Base-by-base conservation (phyloP, 768 basidiomycete species). In the Rhizopogon rudus region DNA sequence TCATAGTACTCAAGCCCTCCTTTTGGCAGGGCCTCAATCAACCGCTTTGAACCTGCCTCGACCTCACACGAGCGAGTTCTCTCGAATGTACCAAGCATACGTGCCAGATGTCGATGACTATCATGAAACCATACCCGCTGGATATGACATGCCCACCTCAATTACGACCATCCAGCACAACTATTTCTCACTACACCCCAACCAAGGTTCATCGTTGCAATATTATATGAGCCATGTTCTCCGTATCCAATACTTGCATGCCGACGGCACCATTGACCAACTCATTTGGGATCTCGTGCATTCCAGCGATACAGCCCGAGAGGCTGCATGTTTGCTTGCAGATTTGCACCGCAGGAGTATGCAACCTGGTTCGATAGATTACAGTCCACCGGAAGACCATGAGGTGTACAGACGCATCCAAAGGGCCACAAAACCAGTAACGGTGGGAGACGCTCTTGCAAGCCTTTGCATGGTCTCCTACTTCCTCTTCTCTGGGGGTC, bases 401-500 rank as follows among this genome's bases (percentile, higher is more conserved):
- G 60, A 46, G 41, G 69, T 31, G 65, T 64, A 49, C 53, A 57
- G n/a, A 58, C 72, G 28, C 63, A 61, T 63, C 49, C 62, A 66
- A 37, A 60, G 67, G 61, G 56, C 46, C 40, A 49, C 22, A 37
- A 33, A 49, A 16, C 52, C 58, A 40, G 53, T 67, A 63, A 78
- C 73, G 14, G 79, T 83, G 51, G 87, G 86, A 37, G 87, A 90
- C 60, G 91, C 90, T 20, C 85, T 91, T 72, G 86, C 88, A 0
- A 87, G 87, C 3, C 72, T 93, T 17, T 86, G 87, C 57, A 74
- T 88, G 61, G 81, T 93, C 29, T 91, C 89, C 16, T 79, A 82
- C 42, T 83, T 84, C 72, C 81, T 92, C 52, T 92, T 93, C 71
- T 80, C 81, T 12, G 91, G 91, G 3, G 89, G 91, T 5, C 71